Percentiles rank a stretch among this genome's conserved stretches.
Evolutionary conservation across 2,329 filamentous ascomycete genomes (phyloP).

Genomic region (Emmonsia crescens): DNA sequence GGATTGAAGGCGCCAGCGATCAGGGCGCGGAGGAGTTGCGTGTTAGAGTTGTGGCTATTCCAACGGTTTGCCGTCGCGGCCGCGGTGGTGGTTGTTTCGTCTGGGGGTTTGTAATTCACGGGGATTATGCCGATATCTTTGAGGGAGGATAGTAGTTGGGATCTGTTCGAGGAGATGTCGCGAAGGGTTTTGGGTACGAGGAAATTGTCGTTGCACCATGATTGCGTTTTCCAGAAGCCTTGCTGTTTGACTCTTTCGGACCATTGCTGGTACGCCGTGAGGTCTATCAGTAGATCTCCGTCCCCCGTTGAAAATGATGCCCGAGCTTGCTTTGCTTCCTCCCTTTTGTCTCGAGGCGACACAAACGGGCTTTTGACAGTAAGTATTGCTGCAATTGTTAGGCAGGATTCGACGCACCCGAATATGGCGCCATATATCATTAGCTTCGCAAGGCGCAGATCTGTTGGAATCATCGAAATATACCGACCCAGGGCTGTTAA

Average conservation of each 20-base stretch:
- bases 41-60: slow-evolving; percentile 27
- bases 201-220: slow-evolving; percentile 78
- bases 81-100: slow-evolving; percentile 24
- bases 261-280: slow-evolving; percentile 78
- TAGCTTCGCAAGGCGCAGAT: slow-evolving; percentile 84
- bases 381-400: slow-evolving; percentile 86
- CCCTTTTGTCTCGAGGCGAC: slow-evolving; percentile 69
- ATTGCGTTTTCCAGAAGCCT: slow-evolving; percentile 39
- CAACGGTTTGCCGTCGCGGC: slow-evolving; percentile 31
- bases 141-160: slow-evolving; percentile 76
- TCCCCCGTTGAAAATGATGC: slow-evolving; percentile 63
- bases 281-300: slow-evolving; percentile 80
- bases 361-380: slow-evolving; percentile 81
- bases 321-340: slow-evolving; percentile 67
- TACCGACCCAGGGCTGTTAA: slow-evolving; percentile 86
- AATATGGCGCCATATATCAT: slow-evolving; percentile 95
- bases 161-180: slow-evolving; percentile 77
- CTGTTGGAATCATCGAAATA: slow-evolving; percentile 88
- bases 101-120: slow-evolving; percentile 33
- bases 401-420: slow-evolving; percentile 75
- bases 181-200: slow-evolving; percentile 71
- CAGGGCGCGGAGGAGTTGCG: slow-evolving; percentile 53
- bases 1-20: slow-evolving; percentile 67
- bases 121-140: slow-evolving; percentile 73
- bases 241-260: slow-evolving; percentile 48